Conservation (phyloP, 2,329 filamentous ascomycete species). For the Trichoderma harzianum region DNA sequence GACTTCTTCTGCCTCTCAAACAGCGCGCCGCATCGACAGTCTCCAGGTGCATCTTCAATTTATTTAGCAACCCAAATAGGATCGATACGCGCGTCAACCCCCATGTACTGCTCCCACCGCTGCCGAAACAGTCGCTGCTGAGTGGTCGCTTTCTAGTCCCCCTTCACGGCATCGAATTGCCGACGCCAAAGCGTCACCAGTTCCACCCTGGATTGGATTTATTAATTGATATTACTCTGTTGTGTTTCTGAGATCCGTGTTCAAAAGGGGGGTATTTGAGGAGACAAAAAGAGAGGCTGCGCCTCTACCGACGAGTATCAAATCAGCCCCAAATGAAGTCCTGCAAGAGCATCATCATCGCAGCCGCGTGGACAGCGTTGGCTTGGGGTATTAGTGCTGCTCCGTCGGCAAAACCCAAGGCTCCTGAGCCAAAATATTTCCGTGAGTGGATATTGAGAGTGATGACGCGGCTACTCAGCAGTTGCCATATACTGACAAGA, state of each 20-base stretch:
- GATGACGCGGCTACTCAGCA: neutral
- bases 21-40: neutral
- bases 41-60: neutral
- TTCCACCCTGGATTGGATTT: neutral
- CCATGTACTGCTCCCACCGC: neutral
- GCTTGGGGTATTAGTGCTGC: conserved; percentile 11
- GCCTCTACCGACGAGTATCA: neutral
- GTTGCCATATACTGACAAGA: neutral
- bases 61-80: neutral
- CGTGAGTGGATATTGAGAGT: conserved; percentile 20
- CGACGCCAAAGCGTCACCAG: conserved; percentile 5
- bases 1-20: neutral
- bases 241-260: neutral
- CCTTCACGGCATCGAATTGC: conserved; percentile 14
- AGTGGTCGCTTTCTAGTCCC: conserved; percentile 7
- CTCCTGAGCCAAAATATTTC: conserved; percentile 25
- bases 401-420: neutral
- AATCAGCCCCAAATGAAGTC: conserved; percentile 1
- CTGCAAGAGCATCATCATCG: neutral
- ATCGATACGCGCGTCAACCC: conserved; percentile 16
- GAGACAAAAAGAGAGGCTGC: neutral
- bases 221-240: neutral
- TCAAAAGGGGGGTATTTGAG: neutral
- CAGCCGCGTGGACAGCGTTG: neutral
- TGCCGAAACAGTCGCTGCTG: neutral